Evolutionary conservation across 441 rosid genomes (phyloP).

Genomic region (Rhodomyrtus psidioides): DNA sequence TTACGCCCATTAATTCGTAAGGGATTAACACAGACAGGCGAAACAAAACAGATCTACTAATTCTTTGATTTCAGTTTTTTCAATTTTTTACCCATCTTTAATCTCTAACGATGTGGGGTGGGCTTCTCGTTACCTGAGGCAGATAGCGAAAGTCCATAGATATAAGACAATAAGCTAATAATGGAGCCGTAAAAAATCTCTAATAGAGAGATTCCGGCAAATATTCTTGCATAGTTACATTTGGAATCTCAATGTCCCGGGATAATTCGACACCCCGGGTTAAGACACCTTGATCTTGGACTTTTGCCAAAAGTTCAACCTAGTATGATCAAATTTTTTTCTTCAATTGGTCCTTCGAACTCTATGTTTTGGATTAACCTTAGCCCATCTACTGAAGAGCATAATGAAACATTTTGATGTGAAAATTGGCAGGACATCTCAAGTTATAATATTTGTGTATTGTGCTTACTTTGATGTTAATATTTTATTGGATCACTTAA

Average conservation of each 20-base stretch:
- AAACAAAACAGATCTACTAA: not conserved
- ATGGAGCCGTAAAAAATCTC: not conserved
- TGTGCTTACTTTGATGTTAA: fast-evolving
- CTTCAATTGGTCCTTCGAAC: not conserved
- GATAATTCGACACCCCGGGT: not conserved
- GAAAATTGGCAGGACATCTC: not conserved
- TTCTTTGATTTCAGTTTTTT: not conserved
- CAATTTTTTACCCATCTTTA: not conserved
- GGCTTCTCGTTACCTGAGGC: not conserved
- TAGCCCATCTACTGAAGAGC: not conserved
- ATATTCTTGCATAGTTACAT: not conserved
- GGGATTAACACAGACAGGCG: not conserved
- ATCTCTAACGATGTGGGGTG: not conserved
- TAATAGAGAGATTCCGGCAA: not conserved
- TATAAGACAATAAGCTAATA: not conserved
- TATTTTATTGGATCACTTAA: no score
- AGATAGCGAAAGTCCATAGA: not conserved
- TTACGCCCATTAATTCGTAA: not conserved
- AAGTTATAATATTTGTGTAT: no score
- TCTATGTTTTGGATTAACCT: not conserved
- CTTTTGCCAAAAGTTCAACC: not conserved
- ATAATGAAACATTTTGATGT: not conserved
- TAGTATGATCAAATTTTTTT: not conserved
- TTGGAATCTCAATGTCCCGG: not conserved
- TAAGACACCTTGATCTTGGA: not conserved